Evolutionary conservation across 306 rosid species (phyloP), one percentile per base, ranked within the genome.

Genomic region (Boehmeria nivea): DNA sequence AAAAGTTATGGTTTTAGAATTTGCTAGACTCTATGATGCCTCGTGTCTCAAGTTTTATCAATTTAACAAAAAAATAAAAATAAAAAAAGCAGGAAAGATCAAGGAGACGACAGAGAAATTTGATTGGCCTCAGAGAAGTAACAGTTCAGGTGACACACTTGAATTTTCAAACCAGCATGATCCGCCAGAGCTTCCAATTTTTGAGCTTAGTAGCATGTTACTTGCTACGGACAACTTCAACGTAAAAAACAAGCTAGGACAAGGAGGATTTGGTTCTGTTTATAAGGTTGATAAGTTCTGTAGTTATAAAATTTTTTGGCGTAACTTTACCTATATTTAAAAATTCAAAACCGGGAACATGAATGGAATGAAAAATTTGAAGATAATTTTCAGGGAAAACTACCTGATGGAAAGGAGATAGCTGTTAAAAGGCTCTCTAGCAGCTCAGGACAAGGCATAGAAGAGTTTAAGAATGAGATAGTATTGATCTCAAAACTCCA

Each of bases 381-480:
- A n/a, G 36, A 10, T 31, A 4, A 33, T 4, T 40, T 59, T 19
- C 59, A 77, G 82, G 82, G 78, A 6, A 66, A 26, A 51, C 26
- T 72, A 14, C 36, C 21, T 0, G 62, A 66, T 25, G 83, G 73
- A 20, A 68, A 19, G 38, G 61, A 77, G 13, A 46, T 77, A 8
- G 78, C 79, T 0, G 70, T 72, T 1, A 77, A 77, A 52, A 55
- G 76, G 27, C 64, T 77, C 2, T 65, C 82, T 1, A 51, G 66
- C 16, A 52, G 66, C 46, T 77, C 83, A 3, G 57, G 61, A 11
- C 79, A 77, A 36, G 83, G 79, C 17, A 27, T 19, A 7, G 36
- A 54, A 21, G 83, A 72, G 59, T 77, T 72, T 19, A 61, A 56
- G 57, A 72, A 65, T 37, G 83, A 77, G 49, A 39, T 57, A 13